These are phyloP conservation scores for Allium cepa DNA, from an alignment of 106 monocot genomes.

Conservation along the genomic window DNA sequence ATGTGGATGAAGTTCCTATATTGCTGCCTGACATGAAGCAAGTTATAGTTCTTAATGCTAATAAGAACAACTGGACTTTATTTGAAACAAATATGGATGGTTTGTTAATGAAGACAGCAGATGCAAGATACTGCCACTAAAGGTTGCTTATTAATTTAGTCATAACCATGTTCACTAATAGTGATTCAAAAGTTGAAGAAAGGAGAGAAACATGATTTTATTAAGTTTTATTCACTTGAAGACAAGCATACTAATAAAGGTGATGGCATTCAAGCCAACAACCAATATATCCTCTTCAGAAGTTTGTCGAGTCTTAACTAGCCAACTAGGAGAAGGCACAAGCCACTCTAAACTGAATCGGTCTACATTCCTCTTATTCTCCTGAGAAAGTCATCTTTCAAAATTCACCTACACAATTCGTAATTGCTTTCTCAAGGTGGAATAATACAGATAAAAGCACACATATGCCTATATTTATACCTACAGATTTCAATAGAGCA, in stretches of 20 bases:
- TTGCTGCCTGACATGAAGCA: too few relatives aligned
- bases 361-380: slow-evolving; percentile 23
- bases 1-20: too few relatives aligned
- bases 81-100: too few relatives aligned
- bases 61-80: too few relatives aligned
- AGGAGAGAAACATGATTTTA: too few relatives aligned
- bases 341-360: slow-evolving; percentile 55
- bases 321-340: slow-evolving; percentile 82
- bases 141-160: too few relatives aligned
- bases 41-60: too few relatives aligned
- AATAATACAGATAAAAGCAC: slow-evolving; percentile 54
- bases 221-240: slow-evolving; percentile 46
- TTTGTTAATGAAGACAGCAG: neutral
- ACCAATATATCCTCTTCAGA: slow-evolving; percentile 66
- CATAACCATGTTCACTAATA: too few relatives aligned
- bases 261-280: slow-evolving; percentile 79
- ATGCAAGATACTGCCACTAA: too few relatives aligned
- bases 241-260: slow-evolving; percentile 59
- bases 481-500: slow-evolving; percentile 53
- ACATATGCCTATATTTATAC: slow-evolving; percentile 71
- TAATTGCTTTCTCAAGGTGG: slow-evolving; percentile 69
- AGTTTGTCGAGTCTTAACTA: slow-evolving; percentile 55
- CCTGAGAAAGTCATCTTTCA: slow-evolving; percentile 34
- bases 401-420: slow-evolving; percentile 59
- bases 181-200: neutral